Conservation (phyloP, 257 asterid genomes). For the Scutellaria baicalensis region DNA sequence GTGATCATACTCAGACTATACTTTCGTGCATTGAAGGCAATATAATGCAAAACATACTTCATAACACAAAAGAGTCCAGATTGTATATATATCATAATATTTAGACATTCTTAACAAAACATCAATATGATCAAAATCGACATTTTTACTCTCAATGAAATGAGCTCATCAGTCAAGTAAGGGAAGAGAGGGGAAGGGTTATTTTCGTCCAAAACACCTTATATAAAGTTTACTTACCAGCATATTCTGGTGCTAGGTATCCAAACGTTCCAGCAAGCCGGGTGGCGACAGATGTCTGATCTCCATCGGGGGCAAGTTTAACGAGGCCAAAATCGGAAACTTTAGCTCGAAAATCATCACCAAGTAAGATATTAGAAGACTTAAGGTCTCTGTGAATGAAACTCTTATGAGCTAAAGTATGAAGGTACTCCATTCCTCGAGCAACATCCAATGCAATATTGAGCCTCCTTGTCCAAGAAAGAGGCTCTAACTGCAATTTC, state of each 20-base stretch:
- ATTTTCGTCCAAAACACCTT: neutral
- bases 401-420: conserved; percentile 70
- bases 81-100: too few relatives aligned
- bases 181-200: too few relatives aligned
- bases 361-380: conserved; percentile 73
- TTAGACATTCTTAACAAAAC: too few relatives aligned
- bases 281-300: conserved; percentile 58
- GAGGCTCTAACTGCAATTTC: conserved; percentile 63
- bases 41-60: neutral
- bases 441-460: conserved; percentile 89
- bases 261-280: conserved; percentile 93
- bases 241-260: conserved; percentile 90
- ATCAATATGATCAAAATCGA: too few relatives aligned
- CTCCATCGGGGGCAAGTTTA: conserved; percentile 85
- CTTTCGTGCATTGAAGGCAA: neutral
- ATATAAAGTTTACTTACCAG: conserved; percentile 39
- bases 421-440: conserved; percentile 82
- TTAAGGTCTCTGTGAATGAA: conserved; percentile 86
- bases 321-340: conserved; percentile 88
- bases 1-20: neutral
- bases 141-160: too few relatives aligned
- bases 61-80: too few relatives aligned
- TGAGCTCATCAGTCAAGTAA: too few relatives aligned
- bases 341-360: conserved; percentile 80
- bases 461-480: conserved; percentile 84